Evolutionary conservation across 2,329 filamentous ascomycete species (phyloP).

Genomic region (Colletotrichum australisinense): DNA sequence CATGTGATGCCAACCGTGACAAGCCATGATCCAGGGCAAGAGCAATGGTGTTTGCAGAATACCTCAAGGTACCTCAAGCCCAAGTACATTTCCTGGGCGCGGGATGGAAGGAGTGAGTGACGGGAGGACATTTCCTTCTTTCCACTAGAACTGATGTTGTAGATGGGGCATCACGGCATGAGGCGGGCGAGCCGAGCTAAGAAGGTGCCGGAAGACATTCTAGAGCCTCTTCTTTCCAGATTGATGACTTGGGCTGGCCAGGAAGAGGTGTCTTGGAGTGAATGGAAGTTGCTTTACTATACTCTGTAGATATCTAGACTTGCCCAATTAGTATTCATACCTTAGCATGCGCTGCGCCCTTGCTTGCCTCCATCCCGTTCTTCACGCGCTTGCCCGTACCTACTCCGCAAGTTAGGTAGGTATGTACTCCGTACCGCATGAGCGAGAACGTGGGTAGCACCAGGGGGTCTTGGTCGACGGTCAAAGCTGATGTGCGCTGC

Average conservation of each 20-base stretch:
- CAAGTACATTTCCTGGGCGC: not conserved
- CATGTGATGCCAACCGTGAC: conserved; percentile 21
- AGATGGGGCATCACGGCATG: not conserved
- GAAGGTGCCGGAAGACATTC: not conserved
- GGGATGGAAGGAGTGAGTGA: not conserved
- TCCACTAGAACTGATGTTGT: not conserved
- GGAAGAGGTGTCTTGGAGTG: not conserved
- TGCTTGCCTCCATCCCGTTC: not conserved
- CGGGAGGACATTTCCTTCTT: not conserved
- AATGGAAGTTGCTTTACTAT: not conserved
- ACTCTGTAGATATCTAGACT: not conserved
- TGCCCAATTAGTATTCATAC: not conserved
- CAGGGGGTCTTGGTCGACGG: not conserved
- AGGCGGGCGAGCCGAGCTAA: not conserved
- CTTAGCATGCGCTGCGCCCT: not conserved
- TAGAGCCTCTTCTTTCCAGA: not conserved
- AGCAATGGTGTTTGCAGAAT: not conserved
- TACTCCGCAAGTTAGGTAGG: not conserved
- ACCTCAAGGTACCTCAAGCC: no score
- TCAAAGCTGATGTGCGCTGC: not conserved
- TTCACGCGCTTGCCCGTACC: not conserved
- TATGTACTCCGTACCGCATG: not conserved
- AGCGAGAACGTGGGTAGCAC: not conserved
- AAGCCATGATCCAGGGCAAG: conserved; percentile 10
- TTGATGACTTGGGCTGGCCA: not conserved